A percentile compares a stretch with the other conserved stretches of the same genome.
phyloP scores from a whole-genome alignment of 179 eudicot species.

The Beta lomatogona region DNA sequence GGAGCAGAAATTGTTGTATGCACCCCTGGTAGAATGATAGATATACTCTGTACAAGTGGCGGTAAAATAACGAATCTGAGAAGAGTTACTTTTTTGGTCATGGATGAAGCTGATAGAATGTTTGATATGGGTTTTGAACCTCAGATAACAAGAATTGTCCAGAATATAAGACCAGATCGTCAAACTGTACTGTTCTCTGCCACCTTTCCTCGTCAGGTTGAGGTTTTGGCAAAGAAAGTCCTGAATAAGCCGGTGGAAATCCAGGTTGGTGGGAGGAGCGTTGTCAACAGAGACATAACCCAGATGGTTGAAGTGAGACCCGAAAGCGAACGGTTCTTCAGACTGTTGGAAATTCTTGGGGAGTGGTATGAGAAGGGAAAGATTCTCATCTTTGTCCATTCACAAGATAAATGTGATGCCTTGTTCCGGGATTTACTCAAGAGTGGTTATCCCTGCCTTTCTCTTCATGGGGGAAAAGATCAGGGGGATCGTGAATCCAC shows the following conservation, averaged over 20 bases:
- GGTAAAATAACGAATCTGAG: slow-evolving; percentile 94
- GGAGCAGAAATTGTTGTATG: slow-evolving; percentile 95
- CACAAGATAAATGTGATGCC: slow-evolving; percentile 87
- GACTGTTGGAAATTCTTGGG: slow-evolving; percentile 84
- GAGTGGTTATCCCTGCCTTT: slow-evolving; percentile 89
- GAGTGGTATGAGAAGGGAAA: slow-evolving; percentile 98
- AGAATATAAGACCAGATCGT: slow-evolving; percentile 86
- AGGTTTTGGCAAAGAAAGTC: slow-evolving; percentile 82
- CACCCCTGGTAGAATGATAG: slow-evolving; percentile 97
- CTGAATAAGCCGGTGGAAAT: slow-evolving; percentile 77
- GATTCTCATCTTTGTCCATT: slow-evolving; percentile 73
- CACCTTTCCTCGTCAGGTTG: slow-evolving; percentile 94
- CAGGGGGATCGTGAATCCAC: slow-evolving; percentile 97
- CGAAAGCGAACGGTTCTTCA: slow-evolving; percentile 72
- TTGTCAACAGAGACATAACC: slow-evolving; percentile 90
- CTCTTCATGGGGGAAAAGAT: slow-evolving; percentile 94
- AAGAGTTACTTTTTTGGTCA: slow-evolving; percentile 84
- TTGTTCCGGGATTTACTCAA: slow-evolving; percentile 69
- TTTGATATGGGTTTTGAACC: slow-evolving; percentile 99
- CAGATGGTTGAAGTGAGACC: slow-evolving; percentile 92
- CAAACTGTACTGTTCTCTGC: slow-evolving; percentile 97
- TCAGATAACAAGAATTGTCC: slow-evolving; percentile 90
- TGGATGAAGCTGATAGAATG: slow-evolving; percentile 98
- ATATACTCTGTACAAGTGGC: slow-evolving; percentile 81
- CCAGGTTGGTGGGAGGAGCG: slow-evolving; percentile 95